These are phyloP conservation scores for Saccharomyces jurei DNA, from an alignment of 805 yeast species.

Conservation along the genomic window DNA sequence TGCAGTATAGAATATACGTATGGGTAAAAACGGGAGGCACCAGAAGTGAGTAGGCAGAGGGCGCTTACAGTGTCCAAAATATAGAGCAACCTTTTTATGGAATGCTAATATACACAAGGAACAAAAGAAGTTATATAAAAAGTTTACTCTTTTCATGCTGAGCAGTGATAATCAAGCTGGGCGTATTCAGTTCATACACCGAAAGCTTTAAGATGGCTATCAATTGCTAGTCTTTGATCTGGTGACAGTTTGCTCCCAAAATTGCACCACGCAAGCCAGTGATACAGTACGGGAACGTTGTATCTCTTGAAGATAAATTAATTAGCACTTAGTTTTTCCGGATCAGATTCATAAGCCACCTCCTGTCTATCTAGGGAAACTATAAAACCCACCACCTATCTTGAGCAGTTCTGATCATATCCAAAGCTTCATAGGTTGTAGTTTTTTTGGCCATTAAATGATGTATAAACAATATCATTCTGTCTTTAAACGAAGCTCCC, in stretches of 20 bases:
- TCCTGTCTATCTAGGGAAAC: constrained; percentile 91
- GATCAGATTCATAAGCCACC: constrained; percentile 48
- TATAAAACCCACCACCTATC: constrained; percentile 72
- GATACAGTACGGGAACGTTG: constrained; percentile 67
- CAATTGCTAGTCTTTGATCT: constrained; percentile 45
- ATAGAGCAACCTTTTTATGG: no score
- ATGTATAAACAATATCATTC: constrained; percentile 72
- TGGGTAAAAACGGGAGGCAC: not conserved
- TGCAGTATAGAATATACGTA: no score
- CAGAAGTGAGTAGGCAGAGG: no score
- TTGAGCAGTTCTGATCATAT: constrained; percentile 53
- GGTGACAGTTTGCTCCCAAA: constrained; percentile 40
- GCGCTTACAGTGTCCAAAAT: no score
- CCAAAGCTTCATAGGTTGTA: constrained; percentile 84
- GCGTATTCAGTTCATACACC: constrained; percentile 23
- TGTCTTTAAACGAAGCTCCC: constrained; percentile 61
- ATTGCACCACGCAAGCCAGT: constrained; percentile 58
- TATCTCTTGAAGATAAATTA: constrained; percentile 59
- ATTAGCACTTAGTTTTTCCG: constrained; percentile 50
- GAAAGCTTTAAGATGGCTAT: constrained; percentile 41
- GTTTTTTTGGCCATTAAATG: constrained; percentile 96
- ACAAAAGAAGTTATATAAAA: not conserved
- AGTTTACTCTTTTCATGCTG: no score
- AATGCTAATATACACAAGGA: no score
- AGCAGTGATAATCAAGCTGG: not conserved